phyloP scores from a whole-genome alignment of 257 asterid species.

The Solanum pimpinellifolium region DNA sequence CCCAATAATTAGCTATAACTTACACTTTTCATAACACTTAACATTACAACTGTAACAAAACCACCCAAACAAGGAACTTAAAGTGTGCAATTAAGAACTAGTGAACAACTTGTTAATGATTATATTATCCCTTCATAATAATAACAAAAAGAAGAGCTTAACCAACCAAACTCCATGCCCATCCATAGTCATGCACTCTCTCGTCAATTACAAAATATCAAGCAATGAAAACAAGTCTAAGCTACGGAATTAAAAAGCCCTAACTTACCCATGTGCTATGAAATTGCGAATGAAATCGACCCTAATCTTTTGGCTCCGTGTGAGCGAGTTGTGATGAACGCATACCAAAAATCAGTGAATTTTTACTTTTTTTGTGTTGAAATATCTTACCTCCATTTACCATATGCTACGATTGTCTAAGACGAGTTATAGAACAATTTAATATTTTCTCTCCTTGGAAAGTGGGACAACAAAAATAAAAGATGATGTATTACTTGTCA shows the following conservation, averaged over 20 bases:
- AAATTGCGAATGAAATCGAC: neutral
- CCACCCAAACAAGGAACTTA: neutral
- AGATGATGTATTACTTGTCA: neutral
- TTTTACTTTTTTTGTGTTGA: neutral
- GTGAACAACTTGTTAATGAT: neutral
- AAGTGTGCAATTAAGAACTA: neutral
- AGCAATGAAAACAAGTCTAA: neutral
- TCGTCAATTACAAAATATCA: neutral
- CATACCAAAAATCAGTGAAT: neutral
- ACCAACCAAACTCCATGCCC: neutral
- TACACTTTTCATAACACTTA: neutral
- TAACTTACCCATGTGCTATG: neutral
- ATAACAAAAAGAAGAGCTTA: no score
- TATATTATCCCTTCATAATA: neutral
- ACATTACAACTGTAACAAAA: neutral
- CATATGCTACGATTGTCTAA: neutral
- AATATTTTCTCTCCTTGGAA: neutral
- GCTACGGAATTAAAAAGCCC: neutral
- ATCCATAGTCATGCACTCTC: neutral
- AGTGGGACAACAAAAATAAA: neutral
- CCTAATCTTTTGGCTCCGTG: neutral
- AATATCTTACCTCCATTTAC: neutral
- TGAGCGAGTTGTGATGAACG: neutral
- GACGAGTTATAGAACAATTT: neutral
- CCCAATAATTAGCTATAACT: neutral